Evolutionary conservation across 495 filamentous ascomycete species (phyloP).

Genomic region (Penicillium lagena): DNA sequence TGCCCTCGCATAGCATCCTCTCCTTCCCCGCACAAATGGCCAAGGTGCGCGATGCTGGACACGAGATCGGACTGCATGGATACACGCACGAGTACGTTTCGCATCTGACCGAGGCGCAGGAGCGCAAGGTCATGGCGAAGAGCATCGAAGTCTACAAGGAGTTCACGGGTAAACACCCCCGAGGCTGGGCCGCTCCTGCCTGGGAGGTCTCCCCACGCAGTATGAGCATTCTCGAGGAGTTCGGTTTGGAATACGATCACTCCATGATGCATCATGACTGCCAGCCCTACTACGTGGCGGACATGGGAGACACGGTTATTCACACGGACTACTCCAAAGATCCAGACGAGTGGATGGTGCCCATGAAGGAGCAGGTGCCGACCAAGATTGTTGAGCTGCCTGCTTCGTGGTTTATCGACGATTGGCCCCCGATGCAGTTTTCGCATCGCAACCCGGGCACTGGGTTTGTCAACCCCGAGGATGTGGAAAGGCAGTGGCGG

Average conservation of each 20-base stretch:
- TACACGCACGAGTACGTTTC: slow-evolving; percentile 32
- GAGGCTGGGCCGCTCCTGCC: slow-evolving; percentile 36
- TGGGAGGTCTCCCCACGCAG: slow-evolving; percentile 47
- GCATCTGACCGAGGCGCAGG: slow-evolving; percentile 19
- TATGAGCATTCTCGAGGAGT: slow-evolving; percentile 38
- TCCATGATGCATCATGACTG: slow-evolving; percentile 50
- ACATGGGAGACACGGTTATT: slow-evolving; percentile 32
- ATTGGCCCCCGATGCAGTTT: slow-evolving; percentile 51
- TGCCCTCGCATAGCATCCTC: slow-evolving; percentile 31
- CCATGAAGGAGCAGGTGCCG: slow-evolving; percentile 33
- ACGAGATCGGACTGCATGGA: slow-evolving; percentile 36
- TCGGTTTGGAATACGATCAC: slow-evolving; percentile 36
- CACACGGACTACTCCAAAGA: slow-evolving; percentile 46
- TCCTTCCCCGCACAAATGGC: slow-evolving; percentile 28
- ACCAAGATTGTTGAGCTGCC: slow-evolving; percentile 52
- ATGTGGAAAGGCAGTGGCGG: slow-evolving; percentile 52
- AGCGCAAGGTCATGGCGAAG: slow-evolving; percentile 28
- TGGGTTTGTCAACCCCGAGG: slow-evolving; percentile 51
- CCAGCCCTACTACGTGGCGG: slow-evolving; percentile 48
- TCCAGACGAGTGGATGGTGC: slow-evolving; percentile 52
- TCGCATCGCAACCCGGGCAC: slow-evolving; percentile 41
- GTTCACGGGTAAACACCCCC: slow-evolving; percentile 24
- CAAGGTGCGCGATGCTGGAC: slow-evolving; percentile 31
- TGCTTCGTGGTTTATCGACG: slow-evolving; percentile 51
- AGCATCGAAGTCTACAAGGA: slow-evolving; percentile 23